Conservation (phyloP, 2,329 filamentous ascomycete species). For the Aspergillus brasiliensis region DNA sequence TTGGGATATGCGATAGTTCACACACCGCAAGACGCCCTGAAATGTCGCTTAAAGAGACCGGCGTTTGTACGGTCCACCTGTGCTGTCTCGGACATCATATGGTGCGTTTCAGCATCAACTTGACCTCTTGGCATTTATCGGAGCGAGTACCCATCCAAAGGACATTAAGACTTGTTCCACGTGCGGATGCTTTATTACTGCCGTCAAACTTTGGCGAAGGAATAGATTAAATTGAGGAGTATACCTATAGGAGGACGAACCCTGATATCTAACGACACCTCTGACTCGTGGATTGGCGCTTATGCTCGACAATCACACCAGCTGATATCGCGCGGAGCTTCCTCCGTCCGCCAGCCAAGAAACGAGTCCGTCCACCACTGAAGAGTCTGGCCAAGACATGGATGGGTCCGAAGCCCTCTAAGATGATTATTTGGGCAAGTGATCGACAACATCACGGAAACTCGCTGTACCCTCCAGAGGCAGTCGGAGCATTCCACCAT, state of each 20-base stretch:
- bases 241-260: neutral
- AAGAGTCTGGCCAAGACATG: neutral
- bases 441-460: neutral
- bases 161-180: neutral
- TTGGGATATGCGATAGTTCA: neutral
- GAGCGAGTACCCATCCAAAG: neutral
- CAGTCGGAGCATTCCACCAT: neutral
- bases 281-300: neutral
- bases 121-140: neutral
- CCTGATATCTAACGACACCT: neutral
- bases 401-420: neutral
- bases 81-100: neutral
- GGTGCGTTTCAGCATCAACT: neutral
- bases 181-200: no score
- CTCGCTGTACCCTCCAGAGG: neutral
- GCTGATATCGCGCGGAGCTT: neutral
- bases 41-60: neutral
- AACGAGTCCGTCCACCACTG: constrained; percentile 12
- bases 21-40: neutral
- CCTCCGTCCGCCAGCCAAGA: constrained; percentile 6
- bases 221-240: no score
- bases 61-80: neutral
- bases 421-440: neutral
- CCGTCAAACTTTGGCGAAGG: no score
- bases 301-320: neutral